Evolutionary conservation across 164 flowering plant genomes (phyloP), one percentile per base, ranked within the genome.

Genomic region (Santalum album): DNA sequence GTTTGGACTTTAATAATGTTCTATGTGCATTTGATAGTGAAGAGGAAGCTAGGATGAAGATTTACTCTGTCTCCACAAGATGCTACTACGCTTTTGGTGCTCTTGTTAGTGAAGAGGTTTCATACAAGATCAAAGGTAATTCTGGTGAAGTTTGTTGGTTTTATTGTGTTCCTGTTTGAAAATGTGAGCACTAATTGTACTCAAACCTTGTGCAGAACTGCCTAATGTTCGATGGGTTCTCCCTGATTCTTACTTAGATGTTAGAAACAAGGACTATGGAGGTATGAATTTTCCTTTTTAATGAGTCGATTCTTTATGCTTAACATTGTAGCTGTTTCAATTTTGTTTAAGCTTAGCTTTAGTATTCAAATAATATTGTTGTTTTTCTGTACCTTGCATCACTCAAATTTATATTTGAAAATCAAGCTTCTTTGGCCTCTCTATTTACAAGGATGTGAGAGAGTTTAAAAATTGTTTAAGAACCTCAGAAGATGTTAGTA

Each of bases 211-310:
- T 12, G 64, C 82, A 86, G 94, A 84, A 35, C 27, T 90, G 56
- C 87, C 87, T 0, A 56, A 49, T 22, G 96, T 90, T 17, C 80
- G 96, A 1, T 85, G 94, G 95, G 96, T 87, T 43, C 90, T 87
- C 43, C 96, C 96, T 25, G 96, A 90, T 78, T 87, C 96, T 1
- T 90, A 87, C 61, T 57, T 87, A 78, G 89, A 90, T 79, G 96
- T 85, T 0, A 83, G 59, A 65, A 80, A 86, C 44, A 84, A 90
- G 63, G 90, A 86, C 40, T 87, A 90, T 73, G 97, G 96, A 78
- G 97, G 97, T 90, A 74, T 54, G 62, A 6, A 26, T 9, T 29
- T 29, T 29, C 34, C 34, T 29, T 29, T 29, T 29, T 9, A 29
- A 29, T 29, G 9, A 29, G n/a, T n/a, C n/a, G n/a, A n/a, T n/a